Conservation (phyloP, 441 rosid species). For the Jatropha podagrica region DNA sequence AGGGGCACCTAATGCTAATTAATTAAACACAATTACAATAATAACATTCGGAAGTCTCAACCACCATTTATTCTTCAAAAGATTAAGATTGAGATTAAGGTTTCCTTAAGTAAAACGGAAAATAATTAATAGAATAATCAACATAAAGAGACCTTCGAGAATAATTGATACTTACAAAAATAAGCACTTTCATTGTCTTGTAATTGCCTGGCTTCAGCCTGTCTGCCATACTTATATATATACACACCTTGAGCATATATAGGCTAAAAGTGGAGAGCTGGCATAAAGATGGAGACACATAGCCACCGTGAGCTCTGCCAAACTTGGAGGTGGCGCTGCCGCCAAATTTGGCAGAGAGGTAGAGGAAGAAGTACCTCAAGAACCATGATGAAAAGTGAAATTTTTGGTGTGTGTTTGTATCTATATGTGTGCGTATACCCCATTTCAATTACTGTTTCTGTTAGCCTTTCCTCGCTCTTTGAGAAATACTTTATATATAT, state of each 20-base stretch:
- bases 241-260: neutral
- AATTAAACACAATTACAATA: neutral
- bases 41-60: neutral
- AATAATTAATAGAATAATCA: neutral
- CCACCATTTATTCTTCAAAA: neutral
- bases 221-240: slow-evolving; percentile 30
- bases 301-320: slow-evolving; percentile 14
- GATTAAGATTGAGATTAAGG: too few species aligned
- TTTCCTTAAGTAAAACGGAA: too few species aligned
- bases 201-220: slow-evolving; percentile 45
- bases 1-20: neutral
- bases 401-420: neutral
- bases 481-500: too few species aligned
- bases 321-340: slow-evolving; percentile 19
- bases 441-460: neutral
- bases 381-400: slow-evolving; percentile 24
- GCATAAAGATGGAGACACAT: neutral
- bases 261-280: neutral
- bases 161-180: slow-evolving; percentile 7
- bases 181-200: neutral
- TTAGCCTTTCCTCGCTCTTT: neutral
- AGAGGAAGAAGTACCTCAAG: slow-evolving; percentile 15
- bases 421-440: neutral
- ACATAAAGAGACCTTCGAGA: neutral
- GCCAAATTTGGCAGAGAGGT: slow-evolving; percentile 23